Base-by-base conservation (phyloP, 306 rosid species). In the Malus orientalis region DNA sequence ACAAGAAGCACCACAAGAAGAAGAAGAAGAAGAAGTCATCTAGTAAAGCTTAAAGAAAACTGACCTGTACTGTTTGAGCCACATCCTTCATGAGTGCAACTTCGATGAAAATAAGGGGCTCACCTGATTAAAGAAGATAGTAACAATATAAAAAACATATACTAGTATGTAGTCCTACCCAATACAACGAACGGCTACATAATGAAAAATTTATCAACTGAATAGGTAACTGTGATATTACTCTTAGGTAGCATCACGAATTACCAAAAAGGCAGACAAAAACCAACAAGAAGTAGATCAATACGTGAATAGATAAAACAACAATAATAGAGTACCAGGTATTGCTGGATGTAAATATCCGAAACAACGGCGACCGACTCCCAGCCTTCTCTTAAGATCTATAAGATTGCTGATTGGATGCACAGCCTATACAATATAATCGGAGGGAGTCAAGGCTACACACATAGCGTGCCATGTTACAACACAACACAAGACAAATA, bases 381-480 rank as follows among this genome's bases (percentile, higher is more conserved):
- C 98, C 59, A 94, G 90, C 88, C 97, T 94, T 87, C 98, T 94
- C 89, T 94, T 94, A 62, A 94, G 98, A 87, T 94, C 98, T 71
- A 94, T 81, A 78, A 94, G 97, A 85, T 90, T 94, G 85, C 97
- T 94, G 82, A 94, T 94, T 73, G 98, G 98, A 73, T 94, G 98
- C 84, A 94, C 97, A 59, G 97, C 98, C 98, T 94, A 81, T 81
- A 76, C 59, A 86, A 83, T 73, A 75, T 63, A 78, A 55, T 65
- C 59, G 66, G 74, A 84, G 65, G 42, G 23, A 3, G 30, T 58
- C 61, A 42, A 67, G 19, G 65, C 44, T 20, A 54, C 47, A 74
- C 57, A 40, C 45, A 77, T 78, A 40, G 42, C 42, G 2, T 38
- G 42, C 42, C 42, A 38, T 38, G 27, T 20, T 15, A 9, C 69